Evolutionary conservation across 164 flowering plant species (phyloP).

Genomic region (Chimonanthus praecox): DNA sequence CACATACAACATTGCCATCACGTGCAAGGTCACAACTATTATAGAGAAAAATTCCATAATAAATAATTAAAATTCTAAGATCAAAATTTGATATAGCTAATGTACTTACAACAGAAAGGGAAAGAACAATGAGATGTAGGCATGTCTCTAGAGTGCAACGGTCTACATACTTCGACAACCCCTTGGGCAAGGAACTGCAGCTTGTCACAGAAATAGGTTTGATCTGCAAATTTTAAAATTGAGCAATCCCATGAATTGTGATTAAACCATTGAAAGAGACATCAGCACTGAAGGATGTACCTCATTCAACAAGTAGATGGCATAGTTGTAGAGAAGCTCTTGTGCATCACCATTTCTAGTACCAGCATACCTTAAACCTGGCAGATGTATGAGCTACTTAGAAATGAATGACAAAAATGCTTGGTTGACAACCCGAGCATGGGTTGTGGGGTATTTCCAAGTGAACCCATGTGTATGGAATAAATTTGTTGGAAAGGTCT

Average conservation of each 20-base stretch:
- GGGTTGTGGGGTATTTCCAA: no score
- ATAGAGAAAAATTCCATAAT: background rate
- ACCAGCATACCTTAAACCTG: conserved; percentile 95
- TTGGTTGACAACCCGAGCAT: no score
- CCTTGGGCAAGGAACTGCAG: conserved; percentile 53
- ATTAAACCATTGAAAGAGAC: conserved; percentile 3
- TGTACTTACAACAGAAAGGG: conserved; percentile 64
- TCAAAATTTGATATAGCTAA: conserved; percentile 5
- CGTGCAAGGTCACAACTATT: no score
- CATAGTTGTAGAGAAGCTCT: conserved; percentile 76
- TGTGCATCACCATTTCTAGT: conserved; percentile 78
- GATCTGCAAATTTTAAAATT: conserved; percentile 47
- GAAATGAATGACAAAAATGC: background rate
- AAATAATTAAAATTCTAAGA: background rate
- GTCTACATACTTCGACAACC: conserved; percentile 73
- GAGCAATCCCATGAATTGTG: background rate
- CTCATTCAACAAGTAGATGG: conserved; percentile 88
- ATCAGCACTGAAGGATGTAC: conserved; percentile 27
- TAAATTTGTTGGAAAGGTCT: no score
- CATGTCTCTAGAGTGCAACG: conserved; percentile 83
- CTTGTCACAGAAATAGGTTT: conserved; percentile 55
- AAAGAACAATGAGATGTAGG: conserved; percentile 84
- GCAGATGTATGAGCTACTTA: conserved; percentile 4
- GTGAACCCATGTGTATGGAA: no score
- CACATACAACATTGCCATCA: no score